Conservation (phyloP, 768 basidiomycete genomes). For the Pleurotus sapidus region DNA sequence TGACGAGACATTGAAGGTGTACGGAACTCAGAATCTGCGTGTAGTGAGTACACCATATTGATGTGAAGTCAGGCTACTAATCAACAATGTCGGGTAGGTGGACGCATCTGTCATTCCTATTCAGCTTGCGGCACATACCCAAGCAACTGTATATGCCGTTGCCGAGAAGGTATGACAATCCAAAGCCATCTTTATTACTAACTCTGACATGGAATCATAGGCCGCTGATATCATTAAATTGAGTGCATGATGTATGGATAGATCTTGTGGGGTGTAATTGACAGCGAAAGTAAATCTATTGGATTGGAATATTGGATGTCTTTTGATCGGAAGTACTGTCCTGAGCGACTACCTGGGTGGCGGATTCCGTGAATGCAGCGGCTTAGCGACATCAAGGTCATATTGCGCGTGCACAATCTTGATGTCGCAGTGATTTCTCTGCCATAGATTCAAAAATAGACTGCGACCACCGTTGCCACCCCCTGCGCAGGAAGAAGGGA, state of each 20-base stretch:
- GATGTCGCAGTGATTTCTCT: too few relatives aligned
- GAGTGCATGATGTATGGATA: too few relatives aligned
- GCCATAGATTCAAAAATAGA: too few relatives aligned
- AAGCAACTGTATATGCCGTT: constrained; percentile 11
- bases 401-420: too few relatives aligned
- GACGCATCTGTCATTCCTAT: constrained; percentile 15
- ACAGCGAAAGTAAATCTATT: background rate
- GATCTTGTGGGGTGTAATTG: background rate
- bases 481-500: too few relatives aligned
- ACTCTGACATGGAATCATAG: background rate
- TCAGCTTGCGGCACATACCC: constrained; percentile 11
- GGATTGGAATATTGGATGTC: background rate
- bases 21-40: constrained; percentile 16
- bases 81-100: background rate
- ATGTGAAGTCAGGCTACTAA: background rate
- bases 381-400: background rate
- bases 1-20: constrained; percentile 15
- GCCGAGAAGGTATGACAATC: constrained; percentile 9
- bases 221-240: background rate
- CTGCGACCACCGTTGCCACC: too few relatives aligned
- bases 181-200: background rate
- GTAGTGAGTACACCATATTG: constrained; percentile 10
- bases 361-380: background rate
- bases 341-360: background rate
- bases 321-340: background rate